A percentile compares a stretch with the other conserved stretches of the same genome.
Conservation (phyloP, 192 early-diverging fungal species). For the Allomyces arbusculus region DNA sequence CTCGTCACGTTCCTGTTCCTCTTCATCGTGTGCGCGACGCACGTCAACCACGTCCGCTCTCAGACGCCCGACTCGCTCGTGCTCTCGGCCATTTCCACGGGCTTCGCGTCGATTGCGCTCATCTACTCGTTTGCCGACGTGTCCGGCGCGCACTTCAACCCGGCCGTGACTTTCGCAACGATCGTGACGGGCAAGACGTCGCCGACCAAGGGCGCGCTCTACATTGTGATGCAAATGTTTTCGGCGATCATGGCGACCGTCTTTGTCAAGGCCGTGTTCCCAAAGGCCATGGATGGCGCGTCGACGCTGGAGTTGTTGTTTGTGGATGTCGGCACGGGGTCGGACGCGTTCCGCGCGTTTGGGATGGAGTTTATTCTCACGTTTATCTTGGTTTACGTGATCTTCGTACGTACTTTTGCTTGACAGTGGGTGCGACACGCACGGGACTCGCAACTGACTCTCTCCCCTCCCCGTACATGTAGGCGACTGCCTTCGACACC, state of each 20-base stretch:
- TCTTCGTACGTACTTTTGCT: constrained; percentile 20
- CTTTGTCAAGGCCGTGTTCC: constrained; percentile 28
- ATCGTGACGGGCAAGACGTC: constrained; percentile 34
- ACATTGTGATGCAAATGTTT: constrained; percentile 29
- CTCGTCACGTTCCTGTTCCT: constrained; percentile 38
- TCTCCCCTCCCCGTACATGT: no score
- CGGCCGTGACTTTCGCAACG: constrained; percentile 36
- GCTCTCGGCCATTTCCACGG: constrained; percentile 25
- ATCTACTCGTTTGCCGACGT: constrained; percentile 48
- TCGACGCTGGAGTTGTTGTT: constrained; percentile 9
- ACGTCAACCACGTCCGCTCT: constrained; percentile 31
- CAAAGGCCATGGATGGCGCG: constrained; percentile 13
- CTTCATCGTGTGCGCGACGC: constrained; percentile 28
- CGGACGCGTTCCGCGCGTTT: constrained; percentile 25
- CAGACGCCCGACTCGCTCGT: constrained; percentile 23
- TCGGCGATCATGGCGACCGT: constrained; percentile 24
- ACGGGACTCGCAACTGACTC: no score
- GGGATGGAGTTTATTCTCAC: constrained; percentile 35
- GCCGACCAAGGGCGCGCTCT: constrained; percentile 22
- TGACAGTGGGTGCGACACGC: no score
- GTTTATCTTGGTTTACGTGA: constrained; percentile 39
- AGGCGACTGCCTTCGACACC: constrained; percentile 39
- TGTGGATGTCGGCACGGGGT: constrained; percentile 15
- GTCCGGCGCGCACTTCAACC: constrained; percentile 43
- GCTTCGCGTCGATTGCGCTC: constrained; percentile 23